A percentile compares a stretch with the other conserved stretches of the same genome.
Evolutionary conservation across 352 stramenopile species (phyloP).

Genomic region (Phytophthora meadii): DNA sequence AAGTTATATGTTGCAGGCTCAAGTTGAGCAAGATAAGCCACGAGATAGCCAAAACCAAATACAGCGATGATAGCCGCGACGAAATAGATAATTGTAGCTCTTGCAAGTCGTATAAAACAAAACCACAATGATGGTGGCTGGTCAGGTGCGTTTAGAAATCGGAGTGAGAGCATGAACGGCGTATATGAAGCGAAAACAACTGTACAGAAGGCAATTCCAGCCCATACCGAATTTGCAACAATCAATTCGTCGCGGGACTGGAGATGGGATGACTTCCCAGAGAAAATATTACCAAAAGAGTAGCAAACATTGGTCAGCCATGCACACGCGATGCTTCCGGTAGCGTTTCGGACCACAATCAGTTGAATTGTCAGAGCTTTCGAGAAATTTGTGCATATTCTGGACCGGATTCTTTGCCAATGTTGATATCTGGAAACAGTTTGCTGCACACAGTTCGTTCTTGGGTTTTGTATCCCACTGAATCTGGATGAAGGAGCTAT

Average conservation of each 20-base stretch:
- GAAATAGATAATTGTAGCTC: slow-evolving; percentile 10
- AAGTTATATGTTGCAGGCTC: slow-evolving; percentile 2
- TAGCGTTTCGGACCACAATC: slow-evolving; percentile 12
- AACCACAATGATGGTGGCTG: slow-evolving; percentile 2
- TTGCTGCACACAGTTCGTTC: too few species aligned
- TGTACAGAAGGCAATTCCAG: slow-evolving; percentile 2
- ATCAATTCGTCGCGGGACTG: slow-evolving; percentile 17
- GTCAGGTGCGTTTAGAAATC: slow-evolving; percentile 4
- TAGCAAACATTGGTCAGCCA: slow-evolving; percentile 8
- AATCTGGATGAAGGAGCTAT: too few species aligned
- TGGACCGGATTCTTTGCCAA: too few species aligned
- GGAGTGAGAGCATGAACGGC: slow-evolving; percentile 7
- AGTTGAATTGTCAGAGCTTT: too few species aligned
- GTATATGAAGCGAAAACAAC: slow-evolving; percentile 15
- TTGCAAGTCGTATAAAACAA: slow-evolving; percentile 7
- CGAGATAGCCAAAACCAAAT: slow-evolving; percentile 2
- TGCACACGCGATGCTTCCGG: slow-evolving; percentile 13
- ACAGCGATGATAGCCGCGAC: slow-evolving; percentile 1
- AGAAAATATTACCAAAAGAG: slow-evolving; percentile 13
- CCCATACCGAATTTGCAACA: slow-evolving; percentile 15
- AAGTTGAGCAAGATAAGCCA: slow-evolving; percentile 1
- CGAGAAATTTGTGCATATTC: too few species aligned
- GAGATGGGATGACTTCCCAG: neutral
- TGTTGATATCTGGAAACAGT: too few species aligned
- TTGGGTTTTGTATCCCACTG: too few species aligned